Percentiles rank a stretch among this genome's conserved stretches.
phyloP scores from a whole-genome alignment of 257 asterid species.

The Fraxinus pennsylvanica region DNA sequence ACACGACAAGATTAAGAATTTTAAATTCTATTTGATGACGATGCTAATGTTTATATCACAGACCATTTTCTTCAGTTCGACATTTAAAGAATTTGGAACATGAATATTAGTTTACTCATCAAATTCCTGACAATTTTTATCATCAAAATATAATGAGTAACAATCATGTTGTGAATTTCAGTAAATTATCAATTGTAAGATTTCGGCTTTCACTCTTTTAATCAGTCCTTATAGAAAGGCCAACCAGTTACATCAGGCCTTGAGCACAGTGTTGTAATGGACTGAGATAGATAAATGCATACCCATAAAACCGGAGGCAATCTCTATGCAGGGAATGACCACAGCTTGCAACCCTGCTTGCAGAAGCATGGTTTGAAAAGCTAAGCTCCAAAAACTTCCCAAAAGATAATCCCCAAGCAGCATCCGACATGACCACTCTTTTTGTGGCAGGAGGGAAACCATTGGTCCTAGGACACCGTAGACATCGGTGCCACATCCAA shows the following conservation, averaged over 20 bases:
- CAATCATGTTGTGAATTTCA: not conserved
- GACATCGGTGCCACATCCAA: conserved; percentile 94
- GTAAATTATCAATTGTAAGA: not conserved
- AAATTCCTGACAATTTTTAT: not conserved
- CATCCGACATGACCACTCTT: conserved; percentile 73
- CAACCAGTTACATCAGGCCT: conserved; percentile 6
- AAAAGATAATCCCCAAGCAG: conserved; percentile 78
- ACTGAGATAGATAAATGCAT: conserved; percentile 16
- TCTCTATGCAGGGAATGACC: conserved; percentile 89
- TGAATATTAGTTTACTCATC: not conserved
- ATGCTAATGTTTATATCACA: not conserved
- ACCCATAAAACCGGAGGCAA: conserved; percentile 88
- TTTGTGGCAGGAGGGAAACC: conserved; percentile 72
- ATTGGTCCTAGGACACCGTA: conserved; percentile 65
- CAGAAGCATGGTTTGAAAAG: conserved; percentile 86
- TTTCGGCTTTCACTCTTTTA: not conserved
- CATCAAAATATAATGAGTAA: not conserved
- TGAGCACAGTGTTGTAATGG: conserved; percentile 3
- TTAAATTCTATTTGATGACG: not conserved
- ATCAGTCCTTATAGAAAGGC: not conserved
- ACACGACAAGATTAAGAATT: not conserved
- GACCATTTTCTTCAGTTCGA: not conserved
- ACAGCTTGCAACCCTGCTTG: conserved; percentile 79
- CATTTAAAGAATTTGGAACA: not conserved
- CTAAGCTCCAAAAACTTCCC: conserved; percentile 81